Evolutionary conservation across 495 filamentous ascomycete species (phyloP), one percentile per base, ranked within the genome.

Genomic region (Zalerion maritima): DNA sequence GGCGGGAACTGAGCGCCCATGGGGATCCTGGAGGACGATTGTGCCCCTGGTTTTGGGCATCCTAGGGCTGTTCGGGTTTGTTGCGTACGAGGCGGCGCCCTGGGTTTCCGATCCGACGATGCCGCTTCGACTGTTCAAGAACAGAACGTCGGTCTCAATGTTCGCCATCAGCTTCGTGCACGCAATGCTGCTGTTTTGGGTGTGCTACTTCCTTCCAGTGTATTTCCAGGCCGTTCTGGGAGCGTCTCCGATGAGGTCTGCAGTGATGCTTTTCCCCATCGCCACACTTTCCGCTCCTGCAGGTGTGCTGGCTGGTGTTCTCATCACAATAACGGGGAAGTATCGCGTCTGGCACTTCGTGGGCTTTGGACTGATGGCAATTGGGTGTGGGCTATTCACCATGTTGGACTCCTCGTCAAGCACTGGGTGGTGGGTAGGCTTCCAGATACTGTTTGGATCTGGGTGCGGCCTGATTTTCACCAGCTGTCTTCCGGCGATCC

Each of bases 221-320:
- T 68, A 64, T 37, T 67, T 67, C 44, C 60, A 65, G 28, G 40
- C 43, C 0, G 55, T 64, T 2, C 42, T 42, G 3, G 33, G 41
- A 6, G 28, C 35, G 2, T 46, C 47, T 1, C 45, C 53, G 0
- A 28, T 37, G 7, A 38, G 40, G 7, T 50, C 62, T 0, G 64
- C 62, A 1, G 42, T 67, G 2, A 11, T 48, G 6, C 26, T 59
- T 10, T 36, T 68, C 3, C 55, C 62, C 10, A 46, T 47, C 4
- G 36, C 50, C 17, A 19, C 56, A 7, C 20, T 52, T 3, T 29
- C 41, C 13, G 32, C 58, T 14, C 55, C 56, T 0, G 42, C 35
- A 12, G 54, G 53, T 10, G 37, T 49, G 1, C 25, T 54, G 8
- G 38, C 40, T 4, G 51, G 49, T 8, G 12, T 47, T 0, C 5